Conservation (phyloP, 257 asterid genomes). For the Solanum virginianum region DNA sequence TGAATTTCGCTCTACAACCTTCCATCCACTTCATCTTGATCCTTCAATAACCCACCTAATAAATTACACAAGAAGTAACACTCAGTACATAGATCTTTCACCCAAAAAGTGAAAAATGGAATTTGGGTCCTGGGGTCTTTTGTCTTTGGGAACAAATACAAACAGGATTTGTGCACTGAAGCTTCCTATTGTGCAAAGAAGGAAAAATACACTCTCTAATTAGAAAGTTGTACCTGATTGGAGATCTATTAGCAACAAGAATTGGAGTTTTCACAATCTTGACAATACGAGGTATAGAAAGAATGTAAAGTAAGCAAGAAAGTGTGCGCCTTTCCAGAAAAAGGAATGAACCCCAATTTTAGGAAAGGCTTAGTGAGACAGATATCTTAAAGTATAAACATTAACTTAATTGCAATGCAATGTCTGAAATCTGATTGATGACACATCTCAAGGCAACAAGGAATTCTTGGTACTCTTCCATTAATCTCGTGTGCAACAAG, state of each 20-base stretch:
- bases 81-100: neutral
- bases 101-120: neutral
- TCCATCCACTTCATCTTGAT: constrained; percentile 6
- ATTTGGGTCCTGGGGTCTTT: neutral
- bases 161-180: neutral
- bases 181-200: neutral
- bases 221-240: neutral
- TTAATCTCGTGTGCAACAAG: neutral
- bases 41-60: neutral
- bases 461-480: neutral
- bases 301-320: neutral
- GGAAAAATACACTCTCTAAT: neutral
- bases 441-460: neutral
- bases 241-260: neutral
- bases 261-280: neutral
- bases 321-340: neutral
- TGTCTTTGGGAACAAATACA: neutral
- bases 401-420: neutral
- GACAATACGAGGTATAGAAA: neutral
- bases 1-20: constrained; percentile 24
- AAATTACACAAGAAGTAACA: neutral
- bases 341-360: neutral
- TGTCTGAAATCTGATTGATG: neutral
- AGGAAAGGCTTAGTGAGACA: neutral
- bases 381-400: neutral